Evolutionary conservation across 306 rosid species (phyloP), one percentile per base, ranked within the genome.

Genomic region (Erythrophleum fordii): DNA sequence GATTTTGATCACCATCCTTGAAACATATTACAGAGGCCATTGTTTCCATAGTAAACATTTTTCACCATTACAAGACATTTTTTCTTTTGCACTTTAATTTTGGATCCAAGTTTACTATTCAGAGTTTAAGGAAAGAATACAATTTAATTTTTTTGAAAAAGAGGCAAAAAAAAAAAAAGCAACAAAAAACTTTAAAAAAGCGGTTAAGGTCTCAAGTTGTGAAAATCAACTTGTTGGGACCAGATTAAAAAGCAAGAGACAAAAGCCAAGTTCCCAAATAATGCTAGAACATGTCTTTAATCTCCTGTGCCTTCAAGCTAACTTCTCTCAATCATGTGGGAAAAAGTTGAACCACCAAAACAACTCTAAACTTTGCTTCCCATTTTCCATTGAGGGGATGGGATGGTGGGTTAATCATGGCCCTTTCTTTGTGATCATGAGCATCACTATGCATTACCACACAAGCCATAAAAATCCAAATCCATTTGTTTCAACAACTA

Each of bases 281-380:
- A 73, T 77, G 80, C 49, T 76, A 69, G 76, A 80, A 66, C 72
- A 73, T 84, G 83, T 61, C 81, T 71, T 60, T 48, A 39, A 58
- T n/a, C n/a, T n/a, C n/a, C n/a, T n/a, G n/a, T 66, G 46, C 69
- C 85, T 78, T 87, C 29, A 83, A 78, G 65, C 80, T 2, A 62
- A 83, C 88, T 49, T 73, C 56, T 65, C 60, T 59, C 86, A 74
- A 45, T 78, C 48, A 55, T 85, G 82, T 75, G 73, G 69, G 45
- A 86, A 82, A 88, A 88, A 29, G 92, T 78, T 46, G 85, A 76
- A 79, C 42, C 81, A 58, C 79, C 62, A 29, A 69, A 77, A 81
- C 77, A 81, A 46, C 71, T 69, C 53, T 67, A 74, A 45, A 65
- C 74, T 72, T 20, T 62, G 18, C 69, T 14, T 34, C 8, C 61